Conservation (phyloP, 371 early-diverging fungal genomes). For the Dichotomocladium elegans region DNA sequence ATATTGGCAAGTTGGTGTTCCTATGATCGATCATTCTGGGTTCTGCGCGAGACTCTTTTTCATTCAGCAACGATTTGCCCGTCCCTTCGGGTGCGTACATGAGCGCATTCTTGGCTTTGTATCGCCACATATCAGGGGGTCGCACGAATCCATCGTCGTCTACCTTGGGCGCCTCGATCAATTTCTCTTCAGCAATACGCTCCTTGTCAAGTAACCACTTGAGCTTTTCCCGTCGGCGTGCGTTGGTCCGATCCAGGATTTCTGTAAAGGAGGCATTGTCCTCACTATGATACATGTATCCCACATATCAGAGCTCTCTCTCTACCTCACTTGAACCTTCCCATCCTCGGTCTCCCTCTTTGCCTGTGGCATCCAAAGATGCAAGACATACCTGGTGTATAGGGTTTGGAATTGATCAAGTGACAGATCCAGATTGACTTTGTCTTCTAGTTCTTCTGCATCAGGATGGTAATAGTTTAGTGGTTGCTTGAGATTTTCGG, state of each 20-base stretch:
- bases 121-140: constrained; percentile 48
- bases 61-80: constrained; percentile 28
- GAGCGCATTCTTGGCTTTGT: constrained; percentile 57
- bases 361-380: no score
- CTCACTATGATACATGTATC: no score
- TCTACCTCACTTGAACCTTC: no score
- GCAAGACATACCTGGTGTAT: constrained; percentile 77
- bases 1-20: constrained; percentile 45
- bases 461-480: constrained; percentile 34
- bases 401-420: constrained; percentile 68
- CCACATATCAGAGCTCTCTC: no score
- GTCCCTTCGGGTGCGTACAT: constrained; percentile 64
- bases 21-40: constrained; percentile 53
- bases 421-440: constrained; percentile 38
- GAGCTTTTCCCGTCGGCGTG: constrained; percentile 54
- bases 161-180: constrained; percentile 4
- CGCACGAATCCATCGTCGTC: constrained; percentile 9
- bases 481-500: no score
- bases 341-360: no score
- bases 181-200: constrained; percentile 7
- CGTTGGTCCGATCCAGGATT: constrained; percentile 62
- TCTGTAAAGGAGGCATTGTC: constrained; percentile 81
- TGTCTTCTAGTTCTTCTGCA: constrained; percentile 22
- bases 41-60: constrained; percentile 34
- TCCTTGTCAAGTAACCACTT: constrained; percentile 73